A percentile compares a stretch with the other conserved stretches of the same genome.
Conservation (phyloP, 805 yeast genomes). For the Myxozyma lipomycoides region DNA sequence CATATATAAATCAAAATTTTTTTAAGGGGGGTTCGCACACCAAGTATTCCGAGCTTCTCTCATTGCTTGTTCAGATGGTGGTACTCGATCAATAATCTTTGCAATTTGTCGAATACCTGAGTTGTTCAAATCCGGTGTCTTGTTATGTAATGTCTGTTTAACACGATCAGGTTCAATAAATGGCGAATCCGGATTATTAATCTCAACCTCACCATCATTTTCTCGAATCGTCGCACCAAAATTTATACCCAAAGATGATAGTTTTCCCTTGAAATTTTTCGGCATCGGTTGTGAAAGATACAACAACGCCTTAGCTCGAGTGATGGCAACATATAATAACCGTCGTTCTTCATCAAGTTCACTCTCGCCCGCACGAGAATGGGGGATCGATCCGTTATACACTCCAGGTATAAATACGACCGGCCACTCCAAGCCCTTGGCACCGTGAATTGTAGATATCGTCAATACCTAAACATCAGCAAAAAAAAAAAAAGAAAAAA, state of each 20-base stretch:
- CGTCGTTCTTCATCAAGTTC: constrained; percentile 71
- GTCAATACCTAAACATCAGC: constrained; percentile 36
- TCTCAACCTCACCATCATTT: neutral
- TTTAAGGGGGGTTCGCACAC: constrained; percentile 21
- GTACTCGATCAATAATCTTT: constrained; percentile 9
- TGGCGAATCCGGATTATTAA: neutral
- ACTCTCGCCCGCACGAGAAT: constrained; percentile 34
- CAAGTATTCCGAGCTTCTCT: constrained; percentile 11
- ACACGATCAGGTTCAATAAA: neutral
- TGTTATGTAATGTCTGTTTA: neutral
- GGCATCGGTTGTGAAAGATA: neutral
- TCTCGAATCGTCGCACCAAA: neutral
- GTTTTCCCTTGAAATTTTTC: neutral
- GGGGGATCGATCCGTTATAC: constrained; percentile 63
- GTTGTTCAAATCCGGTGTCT: constrained; percentile 3
- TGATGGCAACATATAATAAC: constrained; percentile 81
- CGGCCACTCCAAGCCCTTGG: constrained; percentile 96
- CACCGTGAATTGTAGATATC: constrained; percentile 82
- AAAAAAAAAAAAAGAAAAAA: too few species aligned
- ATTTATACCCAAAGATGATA: neutral
- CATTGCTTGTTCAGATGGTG: constrained; percentile 5
- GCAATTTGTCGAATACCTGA: constrained; percentile 1
- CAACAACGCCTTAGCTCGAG: constrained; percentile 59
- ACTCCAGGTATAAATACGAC: constrained; percentile 78
- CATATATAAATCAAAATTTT: neutral